Base-by-base conservation (phyloP, 192 early-diverging fungal genomes). In the Fimicolochytrium jonesii region DNA sequence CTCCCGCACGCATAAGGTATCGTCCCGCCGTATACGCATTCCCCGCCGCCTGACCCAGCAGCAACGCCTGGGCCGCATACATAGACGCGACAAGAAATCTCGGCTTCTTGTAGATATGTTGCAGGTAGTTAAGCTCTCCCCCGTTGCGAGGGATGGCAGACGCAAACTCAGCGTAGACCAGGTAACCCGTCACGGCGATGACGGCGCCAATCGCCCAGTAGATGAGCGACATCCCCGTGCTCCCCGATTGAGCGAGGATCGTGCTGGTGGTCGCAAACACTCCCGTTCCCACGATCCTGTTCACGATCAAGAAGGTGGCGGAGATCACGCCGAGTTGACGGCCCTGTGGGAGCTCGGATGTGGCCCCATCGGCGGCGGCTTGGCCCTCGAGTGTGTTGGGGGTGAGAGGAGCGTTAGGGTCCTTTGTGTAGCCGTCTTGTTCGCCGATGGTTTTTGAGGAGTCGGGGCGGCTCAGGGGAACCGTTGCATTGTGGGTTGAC, bases 81-180 rank as follows among this genome's bases (percentile, higher is more conserved):
- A 62, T 42, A 13, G 30, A 46, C n/a, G 61, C 29, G 11, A 46
- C 37, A 9, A 62, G 35, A 2, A 56, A 46, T 36, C 39, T 49
- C 23, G 61, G 61, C 13, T 35, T 25, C 47, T 31, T 31, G 28
- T 62, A 62, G 10, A 62, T 36, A 62, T 35, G 35, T 31, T 62
- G 30, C 18, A 62, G 37, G 26, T 62, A 62, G 17, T 62, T 62
- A 72, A 83, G 74, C 62, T 87, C 85, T 22, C 85, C 85, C 10
- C 85, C 85, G 53, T 75, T 78, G 2, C 62, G 44, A 2, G 73
- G 72, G 31, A 83, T 53, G 79, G 37, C 53, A 2, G 49, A 23
- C 3, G 65, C 69, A 45, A 37, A 64, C 53, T 52, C 67, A 32
- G 59, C 34, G 36, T 50, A 69, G 4, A 68, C 68, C 15, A 62